Base-by-base conservation (phyloP, 495 filamentous ascomycete species). In the Cairneyella variabilis region DNA sequence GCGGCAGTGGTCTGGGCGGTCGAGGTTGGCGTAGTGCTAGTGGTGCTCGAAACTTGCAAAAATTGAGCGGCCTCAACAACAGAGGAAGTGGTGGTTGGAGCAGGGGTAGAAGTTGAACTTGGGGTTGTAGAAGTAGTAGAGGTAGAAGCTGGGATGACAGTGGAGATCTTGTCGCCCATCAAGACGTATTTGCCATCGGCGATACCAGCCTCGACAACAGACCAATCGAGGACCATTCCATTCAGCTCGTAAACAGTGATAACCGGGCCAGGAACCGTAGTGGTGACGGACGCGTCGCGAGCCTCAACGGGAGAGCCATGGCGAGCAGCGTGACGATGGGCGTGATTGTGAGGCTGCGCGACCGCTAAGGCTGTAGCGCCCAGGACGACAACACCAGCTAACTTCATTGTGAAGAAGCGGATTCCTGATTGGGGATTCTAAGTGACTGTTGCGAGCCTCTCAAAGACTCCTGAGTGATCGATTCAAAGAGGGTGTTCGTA, bases 131-230 rank as follows among this genome's bases (percentile, higher is more conserved):
- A n/a, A 12, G 50, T 34, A 4, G 61, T 37, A 37, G 60, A 47
- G 17, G 54, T 44, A 7, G 41, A 17, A 12, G 50, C 25, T 36
- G 51, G 50, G 23, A 22, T 16, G 6, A 48, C 57, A 46, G 52
- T 47, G 6, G 49, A 43, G 21, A 56, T 32, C 2, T 20, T 50
- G 37, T 75, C 70, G 48, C 74, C 74, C 28, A 79, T 48, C n/a
- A 82, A 64, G 42, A 77, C 54, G 49, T 70, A 78, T 14, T 68
- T 71, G 22, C 84, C 79, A 42, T 80, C 69, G 39, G 72, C 68
- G 57, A 91, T 72, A 54, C 85, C 83, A 37, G 74, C 53, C 74
- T 86, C 78, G 32, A 85, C 86, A 34, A 83, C 71, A 2, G 71
- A 64, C 32, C 69, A 62, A 40, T 67, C 65, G 56, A 91, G 72